These are phyloP conservation scores for Phytopythium kandeliae DNA, from an alignment of 352 stramenopile genomes.

Conservation along the genomic window DNA sequence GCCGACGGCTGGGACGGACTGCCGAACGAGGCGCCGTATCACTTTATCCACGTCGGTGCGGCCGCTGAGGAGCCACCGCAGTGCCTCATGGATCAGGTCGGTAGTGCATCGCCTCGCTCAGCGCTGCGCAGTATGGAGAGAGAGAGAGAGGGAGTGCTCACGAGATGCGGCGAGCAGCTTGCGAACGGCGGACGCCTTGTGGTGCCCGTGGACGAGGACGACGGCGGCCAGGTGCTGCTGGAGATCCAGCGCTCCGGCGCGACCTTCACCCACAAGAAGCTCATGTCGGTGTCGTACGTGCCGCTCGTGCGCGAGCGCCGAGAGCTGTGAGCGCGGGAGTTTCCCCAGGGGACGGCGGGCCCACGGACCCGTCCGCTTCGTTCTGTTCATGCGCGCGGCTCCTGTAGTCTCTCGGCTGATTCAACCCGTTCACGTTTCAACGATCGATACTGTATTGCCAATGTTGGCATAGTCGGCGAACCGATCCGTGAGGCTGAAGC, in stretches of 20 bases:
- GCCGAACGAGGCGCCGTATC: slow-evolving; percentile 85
- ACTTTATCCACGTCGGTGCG: slow-evolving; percentile 97
- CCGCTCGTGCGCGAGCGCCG: slow-evolving; percentile 58
- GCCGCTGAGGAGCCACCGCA: slow-evolving; percentile 85
- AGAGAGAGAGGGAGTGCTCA: background rate
- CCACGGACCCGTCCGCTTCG: background rate
- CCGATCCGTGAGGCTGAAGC: no score
- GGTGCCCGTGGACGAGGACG: slow-evolving; percentile 85
- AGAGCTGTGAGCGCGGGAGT: slow-evolving; percentile 27
- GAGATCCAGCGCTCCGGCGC: slow-evolving; percentile 54
- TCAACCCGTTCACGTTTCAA: no score
- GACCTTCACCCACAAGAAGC: slow-evolving; percentile 37
- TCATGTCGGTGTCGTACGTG: slow-evolving; percentile 77
- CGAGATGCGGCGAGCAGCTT: slow-evolving; percentile 15
- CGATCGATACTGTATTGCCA: no score
- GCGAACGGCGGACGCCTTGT: slow-evolving; percentile 88
- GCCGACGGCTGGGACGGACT: slow-evolving; percentile 92
- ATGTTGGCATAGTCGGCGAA: no score
- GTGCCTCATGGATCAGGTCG: slow-evolving; percentile 89
- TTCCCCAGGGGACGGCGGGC: no score
- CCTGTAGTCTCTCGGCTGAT: no score
- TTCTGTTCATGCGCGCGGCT: no score
- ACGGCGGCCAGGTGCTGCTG: slow-evolving; percentile 60
- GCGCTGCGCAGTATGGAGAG: background rate
- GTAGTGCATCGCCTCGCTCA: no score